phyloP scores from a whole-genome alignment of 371 early-diverging fungal genomes.

The Syncephalastrum racemosum region DNA sequence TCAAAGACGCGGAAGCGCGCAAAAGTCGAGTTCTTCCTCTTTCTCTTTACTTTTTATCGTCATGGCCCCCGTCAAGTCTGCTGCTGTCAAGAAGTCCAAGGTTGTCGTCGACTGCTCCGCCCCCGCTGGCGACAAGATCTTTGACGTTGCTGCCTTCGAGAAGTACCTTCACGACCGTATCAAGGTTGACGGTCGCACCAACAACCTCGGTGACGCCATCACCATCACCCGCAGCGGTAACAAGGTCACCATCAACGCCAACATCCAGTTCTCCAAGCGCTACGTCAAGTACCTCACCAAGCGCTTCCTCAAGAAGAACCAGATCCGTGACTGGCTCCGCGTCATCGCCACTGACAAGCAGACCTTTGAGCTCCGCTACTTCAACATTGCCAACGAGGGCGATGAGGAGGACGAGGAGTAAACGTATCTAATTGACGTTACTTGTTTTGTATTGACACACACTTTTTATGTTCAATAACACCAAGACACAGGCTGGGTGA shows the following conservation, averaged over 20 bases:
- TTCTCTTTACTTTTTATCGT: conserved; percentile 23
- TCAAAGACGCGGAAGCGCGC: neutral
- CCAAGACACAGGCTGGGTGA: conserved; percentile 40
- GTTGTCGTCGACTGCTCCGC: conserved; percentile 93
- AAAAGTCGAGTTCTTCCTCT: neutral
- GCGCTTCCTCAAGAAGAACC: conserved; percentile 99
- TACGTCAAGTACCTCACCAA: conserved; percentile 99
- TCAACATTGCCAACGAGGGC: conserved; percentile 87
- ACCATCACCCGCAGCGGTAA: conserved; percentile 79
- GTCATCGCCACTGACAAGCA: conserved; percentile 90
- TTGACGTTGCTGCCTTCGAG: conserved; percentile 96
- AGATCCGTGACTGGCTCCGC: conserved; percentile 98
- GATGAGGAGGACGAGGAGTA: conserved; percentile 77
- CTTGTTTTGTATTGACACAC: conserved; percentile 2
- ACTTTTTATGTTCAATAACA: conserved; percentile 13
- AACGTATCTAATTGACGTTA: conserved; percentile 10
- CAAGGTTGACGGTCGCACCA: conserved; percentile 96
- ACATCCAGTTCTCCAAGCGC: conserved; percentile 92
- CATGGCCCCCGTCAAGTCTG: conserved; percentile 55
- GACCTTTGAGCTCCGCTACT: conserved; percentile 96
- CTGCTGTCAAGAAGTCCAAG: conserved; percentile 61
- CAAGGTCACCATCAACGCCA: conserved; percentile 79
- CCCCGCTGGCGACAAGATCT: conserved; percentile 95
- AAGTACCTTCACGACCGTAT: conserved; percentile 97
- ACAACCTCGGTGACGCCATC: conserved; percentile 91